Base-by-base conservation (phyloP, 2,329 filamentous ascomycete species). In the Hypoxylon sp. region DNA sequence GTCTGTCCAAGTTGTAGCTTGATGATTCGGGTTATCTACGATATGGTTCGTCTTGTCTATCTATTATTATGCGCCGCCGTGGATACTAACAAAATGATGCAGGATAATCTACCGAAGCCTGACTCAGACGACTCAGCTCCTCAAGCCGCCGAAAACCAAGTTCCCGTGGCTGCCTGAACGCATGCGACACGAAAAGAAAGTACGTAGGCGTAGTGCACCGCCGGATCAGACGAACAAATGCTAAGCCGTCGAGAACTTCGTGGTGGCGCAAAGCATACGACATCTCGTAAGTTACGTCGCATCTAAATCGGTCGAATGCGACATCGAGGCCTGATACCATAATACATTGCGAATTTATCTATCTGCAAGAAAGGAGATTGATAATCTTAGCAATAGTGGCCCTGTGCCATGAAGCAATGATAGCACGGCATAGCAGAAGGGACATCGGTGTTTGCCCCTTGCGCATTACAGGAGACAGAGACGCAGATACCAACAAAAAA, bases 1-100 rank as follows among this genome's bases (percentile, higher is more conserved):
- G 90, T 97, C 7, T 99, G 94, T 67, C 94, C 94, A 15, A 97
- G 92, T 70, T 99, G 94, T 73, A 97, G 92, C 71, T 76, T 99
- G 64, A 96, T 96, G 91, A 96, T 99, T 49, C 78, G 88, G 51
- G 92, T 99, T 9, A 95, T 99, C 35, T 99, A 91, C 64, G 94
- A 97, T 60, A 72, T 83, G 68, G 91, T 94, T 72, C 64, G 86
- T 61, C 21, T 31, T 8, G 12, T 32, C 11, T 2, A 11, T 12
- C 13, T 25, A 13, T 29, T 17, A 4, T 23, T 20, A 5, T 43
- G 8, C 38, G n/a, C 6, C 4, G 19, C 3, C 26, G 17, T 34
- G 13, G 7, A 7, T 31, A 16, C 25, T 55, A 11, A 48, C 37
- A 21, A 42, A 57, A 12, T 38, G 32, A 50, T 43, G 37, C 34